Evolutionary conservation across 495 filamentous ascomycete genomes (phyloP), one percentile per base, ranked within the genome.

Genomic region (Aspergillus mulundensis): DNA sequence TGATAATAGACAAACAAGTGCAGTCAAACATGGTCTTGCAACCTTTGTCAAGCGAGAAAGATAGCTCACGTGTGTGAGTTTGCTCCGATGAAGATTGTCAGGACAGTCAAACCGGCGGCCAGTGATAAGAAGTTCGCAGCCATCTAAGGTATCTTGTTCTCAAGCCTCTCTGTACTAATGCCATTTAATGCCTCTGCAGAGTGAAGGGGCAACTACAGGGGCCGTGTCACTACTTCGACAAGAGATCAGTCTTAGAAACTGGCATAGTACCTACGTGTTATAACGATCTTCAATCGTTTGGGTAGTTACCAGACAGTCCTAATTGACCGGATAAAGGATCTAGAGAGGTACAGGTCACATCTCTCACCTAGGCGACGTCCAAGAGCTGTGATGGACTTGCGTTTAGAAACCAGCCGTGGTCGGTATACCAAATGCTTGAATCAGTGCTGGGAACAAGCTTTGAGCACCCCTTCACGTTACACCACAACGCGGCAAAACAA

Each of bases 401-500:
- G n/a, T n/a, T n/a, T n/a, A n/a, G n/a, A n/a, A n/a, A n/a, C n/a
- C n/a, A n/a, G n/a, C n/a, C n/a, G n/a, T n/a, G n/a, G n/a, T n/a
- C 61, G 10, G 61, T 71, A 36, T 65, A 66, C 28, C 63, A 69
- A 32, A 78, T 69, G 52, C 65, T 83, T 7, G 79, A 81, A 53
- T 65, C 66, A 6, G 77, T 81, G 48, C 58, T 83, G 14, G 70
- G 68, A 14, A 68, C 67, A 8, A 68, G 68, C 44, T 54, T 62
- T 0, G 59, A 74, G 50, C 66, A 60, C 0, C 62, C 80, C 21
- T 74, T 77, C 12, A 61, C 69, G 40, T 68, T 65, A 11, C 70
- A 77, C 61, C 71, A 78, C 52, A 51, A 63, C 34, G 68, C 74
- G 8, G 78, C 77, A 19, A 72, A 73, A 48, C 68, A 71, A 73